Evolutionary conservation across 2,329 filamentous ascomycete genomes (phyloP).

Genomic region (Lizonia empirigonia): DNA sequence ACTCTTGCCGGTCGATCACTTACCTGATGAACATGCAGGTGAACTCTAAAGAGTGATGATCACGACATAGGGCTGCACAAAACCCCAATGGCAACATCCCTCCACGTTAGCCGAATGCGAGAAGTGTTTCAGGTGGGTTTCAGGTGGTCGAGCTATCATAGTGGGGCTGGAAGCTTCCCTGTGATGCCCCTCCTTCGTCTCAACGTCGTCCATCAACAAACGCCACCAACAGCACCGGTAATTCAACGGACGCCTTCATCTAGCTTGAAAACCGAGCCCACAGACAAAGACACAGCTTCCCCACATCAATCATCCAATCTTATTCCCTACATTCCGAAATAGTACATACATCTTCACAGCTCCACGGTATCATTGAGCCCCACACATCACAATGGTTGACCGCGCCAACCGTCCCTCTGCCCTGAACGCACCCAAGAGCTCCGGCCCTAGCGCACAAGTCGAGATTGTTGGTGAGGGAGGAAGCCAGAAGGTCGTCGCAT

Average conservation of each 20-base stretch:
- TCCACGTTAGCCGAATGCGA: conserved; percentile 6
- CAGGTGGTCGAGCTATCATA: conserved; percentile 23
- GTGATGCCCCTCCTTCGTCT: conserved; percentile 29
- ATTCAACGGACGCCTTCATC: conserved; percentile 3
- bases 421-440: conserved; percentile 64
- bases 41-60: not conserved
- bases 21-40: conserved; percentile 1
- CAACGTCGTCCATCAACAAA: conserved; percentile 23
- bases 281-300: not conserved
- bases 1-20: conserved; percentile 6
- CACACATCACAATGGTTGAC: conserved; percentile 67
- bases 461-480: conserved; percentile 75
- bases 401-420: conserved; percentile 83
- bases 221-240: conserved; percentile 17
- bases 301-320: too few species aligned
- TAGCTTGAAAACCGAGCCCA: not conserved
- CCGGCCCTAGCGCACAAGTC: conserved; percentile 69
- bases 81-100: conserved; percentile 4
- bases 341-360: conserved; percentile 6
- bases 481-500: conserved; percentile 75
- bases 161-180: conserved; percentile 28
- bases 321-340: conserved; percentile 10
- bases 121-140: conserved; percentile 17
- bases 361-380: conserved; percentile 9
- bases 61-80: not conserved